Evolutionary conservation across 2,329 filamentous ascomycete genomes (phyloP).

Genomic region (Lizonia empirigonia): DNA sequence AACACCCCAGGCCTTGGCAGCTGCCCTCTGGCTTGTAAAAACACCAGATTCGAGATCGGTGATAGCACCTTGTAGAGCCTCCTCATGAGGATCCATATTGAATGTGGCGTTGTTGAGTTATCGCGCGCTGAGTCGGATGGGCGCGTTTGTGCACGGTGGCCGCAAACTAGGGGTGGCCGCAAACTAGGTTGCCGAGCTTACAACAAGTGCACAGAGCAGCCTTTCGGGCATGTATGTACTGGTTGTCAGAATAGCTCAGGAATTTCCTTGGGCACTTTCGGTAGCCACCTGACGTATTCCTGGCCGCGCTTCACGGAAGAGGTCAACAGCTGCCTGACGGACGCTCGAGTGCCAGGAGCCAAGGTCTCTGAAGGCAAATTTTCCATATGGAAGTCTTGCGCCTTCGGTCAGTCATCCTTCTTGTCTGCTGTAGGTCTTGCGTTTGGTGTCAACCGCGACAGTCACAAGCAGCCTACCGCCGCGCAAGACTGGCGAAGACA

Average conservation of each 20-base stretch:
- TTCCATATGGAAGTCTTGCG: conserved; percentile 55
- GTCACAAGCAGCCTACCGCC: background rate
- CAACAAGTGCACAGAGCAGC: conserved; percentile 25
- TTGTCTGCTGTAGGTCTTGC: conserved; percentile 49
- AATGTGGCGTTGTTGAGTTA: too few species aligned
- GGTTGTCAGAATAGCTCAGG: conserved; percentile 34
- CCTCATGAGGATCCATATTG: too few species aligned
- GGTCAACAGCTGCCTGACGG: conserved; percentile 37
- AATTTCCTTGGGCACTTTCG: conserved; percentile 35
- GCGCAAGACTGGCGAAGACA: conserved; percentile 48
- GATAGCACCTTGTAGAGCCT: too few species aligned
- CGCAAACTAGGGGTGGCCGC: too few species aligned
- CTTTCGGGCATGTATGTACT: conserved; percentile 34
- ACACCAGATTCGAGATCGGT: too few species aligned
- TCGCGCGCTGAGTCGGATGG: too few species aligned
- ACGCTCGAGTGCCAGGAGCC: conserved; percentile 46
- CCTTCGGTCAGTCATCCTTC: conserved; percentile 48
- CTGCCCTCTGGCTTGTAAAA: too few species aligned
- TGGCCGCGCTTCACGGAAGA: conserved; percentile 42
- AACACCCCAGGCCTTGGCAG: too few species aligned
- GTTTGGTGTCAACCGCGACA: conserved; percentile 31
- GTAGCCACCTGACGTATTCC: conserved; percentile 36
- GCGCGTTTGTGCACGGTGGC: too few species aligned
- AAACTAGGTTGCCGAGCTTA: too few species aligned
- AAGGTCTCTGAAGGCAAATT: conserved; percentile 39